These are phyloP conservation scores for Wickerhamomyces alni DNA, from an alignment of 805 yeast genomes.

Conservation along the genomic window DNA sequence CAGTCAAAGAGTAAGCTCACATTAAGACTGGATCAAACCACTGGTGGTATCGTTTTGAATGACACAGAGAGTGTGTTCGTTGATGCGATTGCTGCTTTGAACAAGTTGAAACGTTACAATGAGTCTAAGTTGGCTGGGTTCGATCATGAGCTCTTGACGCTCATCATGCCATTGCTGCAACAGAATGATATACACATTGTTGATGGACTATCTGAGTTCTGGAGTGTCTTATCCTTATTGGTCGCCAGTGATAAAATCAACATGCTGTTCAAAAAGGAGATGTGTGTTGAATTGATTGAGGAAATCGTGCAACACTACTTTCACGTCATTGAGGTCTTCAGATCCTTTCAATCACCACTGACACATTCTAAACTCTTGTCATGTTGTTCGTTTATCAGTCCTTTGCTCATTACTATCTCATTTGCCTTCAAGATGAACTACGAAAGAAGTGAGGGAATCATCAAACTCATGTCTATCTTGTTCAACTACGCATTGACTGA, in stretches of 20 bases:
- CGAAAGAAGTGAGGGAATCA: conserved; percentile 6
- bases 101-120: no score
- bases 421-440: conserved; percentile 16
- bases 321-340: conserved; percentile 10
- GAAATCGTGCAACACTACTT: conserved; percentile 8
- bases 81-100: no score
- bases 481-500: conserved; percentile 13
- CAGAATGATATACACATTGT: background rate
- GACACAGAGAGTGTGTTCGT: no score
- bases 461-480: conserved; percentile 12
- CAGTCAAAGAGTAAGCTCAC: no score
- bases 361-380: conserved; percentile 5
- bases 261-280: conserved; percentile 11
- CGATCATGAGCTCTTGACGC: no score
- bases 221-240: conserved; percentile 10
- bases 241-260: conserved; percentile 13
- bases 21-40: background rate
- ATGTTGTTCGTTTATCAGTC: conserved; percentile 16
- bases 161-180: no score
- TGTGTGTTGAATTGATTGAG: conserved; percentile 9
- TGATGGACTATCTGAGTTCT: conserved; percentile 3
- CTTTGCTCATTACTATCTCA: conserved; percentile 20
- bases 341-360: background rate
- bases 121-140: no score
- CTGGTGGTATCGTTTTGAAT: no score